phyloP scores from a whole-genome alignment of 1,284 basidiomycete species.

The Naganishia liquefaciens region DNA sequence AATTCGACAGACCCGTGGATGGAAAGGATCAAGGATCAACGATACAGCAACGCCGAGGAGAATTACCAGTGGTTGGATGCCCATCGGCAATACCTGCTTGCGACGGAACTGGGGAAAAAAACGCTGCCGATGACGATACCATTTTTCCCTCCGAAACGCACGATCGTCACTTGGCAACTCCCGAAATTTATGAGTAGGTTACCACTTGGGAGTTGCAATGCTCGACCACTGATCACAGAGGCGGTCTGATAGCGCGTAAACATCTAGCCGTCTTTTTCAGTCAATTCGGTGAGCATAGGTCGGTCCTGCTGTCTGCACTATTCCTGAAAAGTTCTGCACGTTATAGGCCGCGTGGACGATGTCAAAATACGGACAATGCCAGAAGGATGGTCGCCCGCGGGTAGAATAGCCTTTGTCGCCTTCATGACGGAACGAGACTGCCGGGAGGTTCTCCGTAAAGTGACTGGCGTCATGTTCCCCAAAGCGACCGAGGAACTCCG shows the following conservation, averaged over 20 bases:
- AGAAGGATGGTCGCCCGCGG: conserved; percentile 19
- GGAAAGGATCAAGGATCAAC: background rate
- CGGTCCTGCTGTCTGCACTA: background rate
- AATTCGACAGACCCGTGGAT: conserved; percentile 8
- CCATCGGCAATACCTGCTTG: conserved; percentile 5
- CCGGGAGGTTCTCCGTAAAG: conserved; percentile 2
- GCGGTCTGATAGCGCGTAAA: conserved; percentile 1
- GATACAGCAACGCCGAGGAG: background rate
- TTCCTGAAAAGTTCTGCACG: background rate
- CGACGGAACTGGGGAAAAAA: background rate
- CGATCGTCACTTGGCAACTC: conserved; percentile 14
- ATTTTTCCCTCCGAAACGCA: background rate
- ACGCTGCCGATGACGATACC: background rate
- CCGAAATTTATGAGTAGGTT: conserved; percentile 12
- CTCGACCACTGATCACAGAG: too few species aligned
- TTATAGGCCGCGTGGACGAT: conserved; percentile 14
- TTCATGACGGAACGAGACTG: conserved; percentile 6
- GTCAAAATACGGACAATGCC: conserved; percentile 14
- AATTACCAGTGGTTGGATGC: conserved; percentile 7
- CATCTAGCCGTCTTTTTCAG: conserved; percentile 16
- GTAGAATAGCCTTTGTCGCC: conserved; percentile 7
- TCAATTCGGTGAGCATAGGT: conserved; percentile 7
- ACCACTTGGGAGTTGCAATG: too few species aligned
- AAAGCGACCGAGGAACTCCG: conserved; percentile 3
- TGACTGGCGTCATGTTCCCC: conserved; percentile 9